A percentile compares a stretch with the other conserved stretches of the same genome.
These are phyloP conservation scores for Tuber umbilicatum DNA, from an alignment of 495 filamentous ascomycete species.

Conservation along the genomic window DNA sequence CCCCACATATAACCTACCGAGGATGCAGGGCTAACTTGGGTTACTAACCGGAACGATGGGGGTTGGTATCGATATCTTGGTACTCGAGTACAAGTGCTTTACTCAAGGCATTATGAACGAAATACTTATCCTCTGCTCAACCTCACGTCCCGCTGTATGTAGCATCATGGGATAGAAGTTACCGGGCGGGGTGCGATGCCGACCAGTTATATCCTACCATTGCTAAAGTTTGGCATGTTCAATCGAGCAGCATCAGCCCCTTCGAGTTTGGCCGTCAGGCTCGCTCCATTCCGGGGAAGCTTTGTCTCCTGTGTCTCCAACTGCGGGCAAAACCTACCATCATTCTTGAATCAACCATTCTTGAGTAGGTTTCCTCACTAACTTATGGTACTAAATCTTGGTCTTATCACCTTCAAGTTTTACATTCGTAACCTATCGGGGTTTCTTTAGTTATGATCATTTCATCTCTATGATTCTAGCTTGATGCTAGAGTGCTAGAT, in stretches of 20 bases:
- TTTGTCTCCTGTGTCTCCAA: not conserved
- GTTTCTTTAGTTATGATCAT: not conserved
- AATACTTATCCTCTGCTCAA: too few species aligned
- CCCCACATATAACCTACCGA: not conserved
- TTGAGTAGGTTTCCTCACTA: not conserved
- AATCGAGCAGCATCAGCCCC: not conserved
- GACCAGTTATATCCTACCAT: not conserved
- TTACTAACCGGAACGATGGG: not conserved
- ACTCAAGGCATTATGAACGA: too few species aligned
- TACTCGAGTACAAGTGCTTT: not conserved
- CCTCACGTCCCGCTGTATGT: not conserved
- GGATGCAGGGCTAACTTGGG: not conserved
- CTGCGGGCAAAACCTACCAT: not conserved
- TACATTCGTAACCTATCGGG: not conserved
- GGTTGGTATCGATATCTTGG: not conserved
- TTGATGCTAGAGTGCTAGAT: not conserved
- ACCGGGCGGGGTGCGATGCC: not conserved
- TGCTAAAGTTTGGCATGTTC: not conserved
- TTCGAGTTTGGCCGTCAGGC: not conserved
- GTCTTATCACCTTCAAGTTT: not conserved
- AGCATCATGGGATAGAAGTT: not conserved
- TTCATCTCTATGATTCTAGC: conserved; percentile 2
- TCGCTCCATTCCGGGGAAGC: not conserved
- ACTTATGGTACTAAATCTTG: not conserved
- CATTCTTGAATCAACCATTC: not conserved